These are phyloP conservation scores for Pyrenula aspistea DNA, from an alignment of 495 filamentous ascomycete genomes.

Conservation along the genomic window DNA sequence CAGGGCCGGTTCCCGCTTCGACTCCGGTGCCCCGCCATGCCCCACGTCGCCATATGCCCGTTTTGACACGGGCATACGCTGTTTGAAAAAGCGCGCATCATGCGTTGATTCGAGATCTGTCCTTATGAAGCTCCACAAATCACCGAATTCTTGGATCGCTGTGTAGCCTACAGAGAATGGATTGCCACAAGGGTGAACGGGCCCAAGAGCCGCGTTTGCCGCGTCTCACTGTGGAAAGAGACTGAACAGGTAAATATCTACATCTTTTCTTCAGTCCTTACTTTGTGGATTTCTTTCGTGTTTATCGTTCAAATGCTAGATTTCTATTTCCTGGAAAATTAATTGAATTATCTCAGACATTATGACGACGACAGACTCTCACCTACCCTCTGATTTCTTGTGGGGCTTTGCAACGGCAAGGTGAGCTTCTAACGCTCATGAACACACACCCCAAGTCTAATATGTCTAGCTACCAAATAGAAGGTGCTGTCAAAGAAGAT, in stretches of 20 bases:
- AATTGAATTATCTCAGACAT: no score
- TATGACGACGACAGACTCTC: conserved; percentile 12
- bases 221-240: not conserved
- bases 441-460: not conserved
- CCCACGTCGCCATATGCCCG: not conserved
- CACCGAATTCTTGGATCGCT: no score
- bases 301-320: no score
- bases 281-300: no score
- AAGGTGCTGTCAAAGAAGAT: conserved; percentile 54
- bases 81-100: not conserved
- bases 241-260: no score
- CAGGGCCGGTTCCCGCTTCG: not conserved
- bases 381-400: conserved; percentile 60
- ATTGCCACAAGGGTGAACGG: no score
- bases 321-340: no score
- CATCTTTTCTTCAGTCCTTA: no score
- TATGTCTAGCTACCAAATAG: conserved; percentile 65
- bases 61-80: not conserved
- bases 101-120: not conserved
- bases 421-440: no score
- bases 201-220: not conserved
- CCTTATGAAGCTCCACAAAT: not conserved
- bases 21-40: not conserved
- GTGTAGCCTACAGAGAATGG: no score
- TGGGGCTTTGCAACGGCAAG: conserved; percentile 77